Conservation (phyloP, 2,329 filamentous ascomycete species). For the Fusarium torulosum region DNA sequence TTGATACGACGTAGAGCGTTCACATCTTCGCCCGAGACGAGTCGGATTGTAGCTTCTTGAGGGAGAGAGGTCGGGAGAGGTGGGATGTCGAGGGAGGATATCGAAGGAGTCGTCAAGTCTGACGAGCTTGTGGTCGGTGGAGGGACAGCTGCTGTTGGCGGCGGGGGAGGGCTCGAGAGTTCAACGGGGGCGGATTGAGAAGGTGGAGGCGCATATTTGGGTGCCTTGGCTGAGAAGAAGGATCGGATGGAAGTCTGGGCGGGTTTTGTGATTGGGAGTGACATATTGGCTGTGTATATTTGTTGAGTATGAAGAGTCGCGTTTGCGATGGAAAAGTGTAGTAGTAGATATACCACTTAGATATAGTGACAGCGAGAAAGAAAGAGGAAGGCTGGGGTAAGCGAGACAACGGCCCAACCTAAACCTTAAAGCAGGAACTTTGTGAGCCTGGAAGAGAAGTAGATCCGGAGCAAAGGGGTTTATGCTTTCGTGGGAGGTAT, state of each 20-base stretch:
- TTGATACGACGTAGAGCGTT: slow-evolving; percentile 73
- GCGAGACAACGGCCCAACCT: slow-evolving; percentile 9
- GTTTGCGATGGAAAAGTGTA: background rate
- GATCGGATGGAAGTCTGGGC: slow-evolving; percentile 70
- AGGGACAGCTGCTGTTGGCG: slow-evolving; percentile 46
- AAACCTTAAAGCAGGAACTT: slow-evolving; percentile 9
- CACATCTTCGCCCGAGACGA: slow-evolving; percentile 64
- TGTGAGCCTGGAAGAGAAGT: slow-evolving; percentile 1
- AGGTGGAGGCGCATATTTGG: slow-evolving; percentile 54
- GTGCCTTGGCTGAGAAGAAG: slow-evolving; percentile 68
- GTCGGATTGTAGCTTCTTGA: slow-evolving; percentile 65
- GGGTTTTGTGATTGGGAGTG: slow-evolving; percentile 55
- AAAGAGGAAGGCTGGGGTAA: slow-evolving; percentile 8
- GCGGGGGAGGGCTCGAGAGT: slow-evolving; percentile 35
- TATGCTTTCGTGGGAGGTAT: slow-evolving; percentile 33
- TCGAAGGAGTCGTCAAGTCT: slow-evolving; percentile 11
- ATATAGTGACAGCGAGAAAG: background rate
- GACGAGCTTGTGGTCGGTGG: slow-evolving; percentile 46
- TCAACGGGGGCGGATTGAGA: slow-evolving; percentile 40
- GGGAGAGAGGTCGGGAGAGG: slow-evolving; percentile 55
- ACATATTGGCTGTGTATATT: slow-evolving; percentile 50
- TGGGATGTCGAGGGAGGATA: slow-evolving; percentile 41
- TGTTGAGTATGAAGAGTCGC: background rate
- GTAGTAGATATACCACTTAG: background rate
- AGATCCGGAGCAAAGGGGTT: slow-evolving; percentile 2